Percentiles rank a stretch among this genome's conserved stretches.
Evolutionary conservation across 2,329 filamentous ascomycete genomes (phyloP).

Genomic region (Neospermospora avenae): DNA sequence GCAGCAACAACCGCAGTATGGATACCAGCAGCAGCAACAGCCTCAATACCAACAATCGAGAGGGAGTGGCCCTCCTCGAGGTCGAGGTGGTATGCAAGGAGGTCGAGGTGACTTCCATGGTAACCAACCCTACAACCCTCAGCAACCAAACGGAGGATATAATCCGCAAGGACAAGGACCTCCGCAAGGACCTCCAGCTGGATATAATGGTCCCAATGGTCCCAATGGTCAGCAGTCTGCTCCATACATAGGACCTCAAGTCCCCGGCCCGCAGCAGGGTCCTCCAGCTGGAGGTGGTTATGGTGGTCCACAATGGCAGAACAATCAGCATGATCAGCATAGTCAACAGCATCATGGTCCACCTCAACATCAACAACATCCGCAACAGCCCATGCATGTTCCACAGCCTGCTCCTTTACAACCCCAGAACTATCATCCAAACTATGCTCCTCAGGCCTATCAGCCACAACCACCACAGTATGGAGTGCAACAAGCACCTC

Average conservation of each 20-base stretch:
- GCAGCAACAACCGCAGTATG: slow-evolving; percentile 30
- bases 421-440: slow-evolving; percentile 55
- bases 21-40: slow-evolving; percentile 28
- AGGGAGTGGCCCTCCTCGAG: slow-evolving; percentile 32
- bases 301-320: slow-evolving; percentile 31
- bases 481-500: slow-evolving; percentile 34
- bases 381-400: slow-evolving; percentile 30
- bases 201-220: slow-evolving; percentile 30
- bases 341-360: slow-evolving; percentile 25
- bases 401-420: slow-evolving; percentile 44
- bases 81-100: slow-evolving; percentile 31
- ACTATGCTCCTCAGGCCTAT: slow-evolving; percentile 56
- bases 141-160: slow-evolving; percentile 28
- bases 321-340: slow-evolving; percentile 26
- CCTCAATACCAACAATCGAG: slow-evolving; percentile 30
- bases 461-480: slow-evolving; percentile 43
- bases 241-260: slow-evolving; percentile 36
- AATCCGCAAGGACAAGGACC: slow-evolving; percentile 24
- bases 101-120: slow-evolving; percentile 33
- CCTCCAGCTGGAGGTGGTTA: slow-evolving; percentile 20
- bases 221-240: slow-evolving; percentile 29
- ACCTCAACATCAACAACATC: slow-evolving; percentile 27
- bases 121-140: slow-evolving; percentile 26
- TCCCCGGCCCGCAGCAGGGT: slow-evolving; percentile 28
- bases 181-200: slow-evolving; percentile 28